Evolutionary conservation across 371 early-diverging fungal genomes (phyloP), one percentile per base, ranked within the genome.

Genomic region (Lichtheimia hyalospora): DNA sequence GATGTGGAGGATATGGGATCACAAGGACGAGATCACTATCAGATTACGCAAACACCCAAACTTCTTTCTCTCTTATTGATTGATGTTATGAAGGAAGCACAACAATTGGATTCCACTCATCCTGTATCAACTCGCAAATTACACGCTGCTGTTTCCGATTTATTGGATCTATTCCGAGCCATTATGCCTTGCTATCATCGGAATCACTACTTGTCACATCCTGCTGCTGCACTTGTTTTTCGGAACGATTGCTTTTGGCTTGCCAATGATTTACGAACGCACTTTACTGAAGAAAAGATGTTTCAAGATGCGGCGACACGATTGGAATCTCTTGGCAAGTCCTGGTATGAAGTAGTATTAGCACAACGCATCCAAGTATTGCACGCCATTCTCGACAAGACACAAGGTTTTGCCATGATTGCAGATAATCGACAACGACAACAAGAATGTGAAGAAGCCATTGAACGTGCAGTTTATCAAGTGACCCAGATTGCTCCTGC

Each of bases 231-330:
- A 0, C 78, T 90, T 53, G 68, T 89, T 12, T 88, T 89, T 57
- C 71, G 84, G 52, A 91, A 89, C 41, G 92, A 91, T 60, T 91
- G 92, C 57, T 73, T 82, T 64, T 90, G 84, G 70, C 66, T 89
- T 8, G 82, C 89, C 67, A 24, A 24, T 6, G 44, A 44, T 6
- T 28, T 51, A 10, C 28, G 20, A 7, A 13, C 23, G 23, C 25
- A 18, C 10, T 25, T 50, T 24, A 60, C 63, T 12, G 53, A 55
- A 27, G 43, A 52, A 24, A 23, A 58, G 13, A 2, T 42, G 12
- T 52, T 62, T 0, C 27, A 55, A 8, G 21, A 59, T 0, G 58
- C 66, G 1, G 64, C 66, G 4, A 24, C 55, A 14, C 60, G 64
- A 16, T 25, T 81, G 2, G 16, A 48, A 25, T 56, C 60, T 8